Evolutionary conservation across 805 yeast genomes (phyloP), one percentile per base, ranked within the genome.

Genomic region (Pichia membranifaciens): DNA sequence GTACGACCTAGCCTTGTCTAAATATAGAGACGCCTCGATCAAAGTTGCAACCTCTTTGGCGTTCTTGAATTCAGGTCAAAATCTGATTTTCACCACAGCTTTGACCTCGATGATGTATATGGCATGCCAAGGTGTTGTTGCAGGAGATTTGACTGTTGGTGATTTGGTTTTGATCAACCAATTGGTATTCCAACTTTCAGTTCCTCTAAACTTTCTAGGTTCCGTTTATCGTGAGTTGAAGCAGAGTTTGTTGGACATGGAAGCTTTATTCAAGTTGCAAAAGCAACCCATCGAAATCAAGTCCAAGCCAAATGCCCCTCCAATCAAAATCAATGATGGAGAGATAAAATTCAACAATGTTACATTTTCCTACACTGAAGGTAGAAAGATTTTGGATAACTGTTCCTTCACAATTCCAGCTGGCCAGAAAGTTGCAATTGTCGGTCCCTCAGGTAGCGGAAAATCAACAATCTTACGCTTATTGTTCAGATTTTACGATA

Each of bases 101-200:
- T 70, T 93, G 53, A 93, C 99, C 1, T 86, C 82, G 2, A 93
- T 93, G 95, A 93, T 93, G 99, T 93, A 87, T 64, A 83, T 93
- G 95, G 97, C 96, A 15, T 87, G 96, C 58, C 79, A 81, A 47
- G 98, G 98, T 23, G 93, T 93, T n/a, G 81, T 88, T 13, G 66
- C 76, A 3, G 96, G 96, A 0, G 65, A 78, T 0, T 70, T 93
- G 47, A 84, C 95, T 0, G 97, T 93, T 18, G 99, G 99, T 55
- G 99, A 93, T 62, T 72, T 93, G 59, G 98, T 93, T 18, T 72
- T 93, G 51, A 91, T 93, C 54, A 93, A 93, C 66, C 99, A 93
- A 68, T 75, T 93, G 48, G 98, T 93, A 15, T 93, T 93, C 73
- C 99, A 93, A 70, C 74, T 93, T 38, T 85, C 95, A 34, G 96